A percentile compares a stretch with the other conserved stretches of the same genome.
These are phyloP conservation scores for Spergularia marina DNA, from an alignment of 148 eudicot genomes.

Conservation along the genomic window DNA sequence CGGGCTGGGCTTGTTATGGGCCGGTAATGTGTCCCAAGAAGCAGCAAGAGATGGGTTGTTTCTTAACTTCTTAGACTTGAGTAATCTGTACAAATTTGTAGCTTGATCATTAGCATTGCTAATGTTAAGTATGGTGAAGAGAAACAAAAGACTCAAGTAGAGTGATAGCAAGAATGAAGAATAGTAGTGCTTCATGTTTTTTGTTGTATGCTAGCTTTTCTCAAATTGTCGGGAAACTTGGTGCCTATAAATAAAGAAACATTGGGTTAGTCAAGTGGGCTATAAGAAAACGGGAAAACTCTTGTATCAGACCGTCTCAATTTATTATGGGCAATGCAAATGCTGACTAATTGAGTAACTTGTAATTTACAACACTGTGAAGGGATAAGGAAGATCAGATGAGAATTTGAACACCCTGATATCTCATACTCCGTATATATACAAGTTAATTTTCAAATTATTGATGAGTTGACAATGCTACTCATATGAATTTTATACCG, in stretches of 20 bases:
- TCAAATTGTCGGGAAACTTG: neutral
- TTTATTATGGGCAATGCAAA: no score
- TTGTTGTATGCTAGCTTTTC: neutral
- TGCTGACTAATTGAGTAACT: no score
- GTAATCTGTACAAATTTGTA: slow-evolving; percentile 25
- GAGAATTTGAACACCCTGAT: no score
- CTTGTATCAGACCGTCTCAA: no score
- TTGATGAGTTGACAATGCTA: no score
- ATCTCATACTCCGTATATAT: no score
- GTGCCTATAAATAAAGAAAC: slow-evolving; percentile 10
- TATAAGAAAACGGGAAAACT: no score
- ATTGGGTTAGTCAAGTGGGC: neutral
- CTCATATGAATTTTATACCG: no score
- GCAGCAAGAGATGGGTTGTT: slow-evolving; percentile 26
- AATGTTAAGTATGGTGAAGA: slow-evolving; percentile 10
- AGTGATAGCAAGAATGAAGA: neutral
- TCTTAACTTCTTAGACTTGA: slow-evolving; percentile 28
- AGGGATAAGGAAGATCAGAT: no score
- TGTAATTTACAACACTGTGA: no score
- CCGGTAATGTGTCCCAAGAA: slow-evolving; percentile 22
- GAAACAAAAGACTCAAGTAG: slow-evolving; percentile 4
- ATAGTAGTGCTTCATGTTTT: slow-evolving; percentile 22
- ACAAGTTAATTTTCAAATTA: no score
- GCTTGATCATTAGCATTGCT: slow-evolving; percentile 28
- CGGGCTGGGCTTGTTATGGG: neutral